Evolutionary conservation across 1,284 basidiomycete genomes (phyloP), one percentile per base, ranked within the genome.

Genomic region (Cryptococcus sp.): DNA sequence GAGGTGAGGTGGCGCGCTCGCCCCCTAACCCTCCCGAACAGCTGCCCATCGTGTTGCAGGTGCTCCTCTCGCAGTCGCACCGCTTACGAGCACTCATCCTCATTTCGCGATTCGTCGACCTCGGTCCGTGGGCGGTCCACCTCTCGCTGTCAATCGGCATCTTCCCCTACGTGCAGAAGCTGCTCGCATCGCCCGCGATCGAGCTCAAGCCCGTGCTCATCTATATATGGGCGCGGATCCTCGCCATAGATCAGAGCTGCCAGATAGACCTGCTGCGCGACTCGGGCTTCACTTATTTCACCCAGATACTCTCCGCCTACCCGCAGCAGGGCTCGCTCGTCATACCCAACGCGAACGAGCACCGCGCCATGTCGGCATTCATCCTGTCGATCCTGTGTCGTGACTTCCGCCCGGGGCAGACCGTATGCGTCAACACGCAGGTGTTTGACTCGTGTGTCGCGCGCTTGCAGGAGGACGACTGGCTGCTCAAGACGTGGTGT

Each of bases 361-460:
- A 98, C 76, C 91, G 93, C 58, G 95, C 95, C 0, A 98, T 98
- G 95, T 98, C 94, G 71, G 91, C 93, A 0, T 98, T 98, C 78
- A 94, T 98, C 66, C 85, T 98, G 21, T 84, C 89, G n/a, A 87
- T 93, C 28, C 87, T 97, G 58, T 88, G 89, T 54, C 87, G 95
- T 21, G 92, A 94, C 67, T 94, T 88, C 73, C 83, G 85, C 7
- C 83, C 83, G 0, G 95, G 93, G 1, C 94, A 98, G 76, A 83
- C 84, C 52, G 91, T 90, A 0, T 95, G 91, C 72, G 84, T 89
- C 76, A 82, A 84, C 56, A 89, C 91, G 62, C 82, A 86, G 24
- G 91, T 97, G 0, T 92, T 98, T 69, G 89, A 95, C 62, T 85
- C 87, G 52, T 97, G 94, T 72, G 86, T 91, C 53, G 85, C 89